Percentiles rank a stretch among this genome's conserved stretches.
These are phyloP conservation scores for Ceratocystis ficicola DNA, from an alignment of 2,329 filamentous ascomycete species.

Conservation along the genomic window DNA sequence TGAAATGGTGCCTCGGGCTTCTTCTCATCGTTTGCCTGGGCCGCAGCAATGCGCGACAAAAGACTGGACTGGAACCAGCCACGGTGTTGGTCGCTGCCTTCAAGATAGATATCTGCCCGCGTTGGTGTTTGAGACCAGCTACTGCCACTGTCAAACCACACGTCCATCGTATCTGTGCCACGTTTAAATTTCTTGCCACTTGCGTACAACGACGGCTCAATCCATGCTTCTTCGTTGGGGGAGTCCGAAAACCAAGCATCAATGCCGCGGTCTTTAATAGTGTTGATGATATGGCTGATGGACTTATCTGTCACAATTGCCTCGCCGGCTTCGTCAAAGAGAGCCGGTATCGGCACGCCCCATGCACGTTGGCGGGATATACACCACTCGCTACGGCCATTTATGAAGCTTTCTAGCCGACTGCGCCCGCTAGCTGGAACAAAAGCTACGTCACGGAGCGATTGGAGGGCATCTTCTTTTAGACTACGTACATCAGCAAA, in stretches of 20 bases:
- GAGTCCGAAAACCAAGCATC: slow-evolving; percentile 91
- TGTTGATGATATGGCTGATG: slow-evolving; percentile 70
- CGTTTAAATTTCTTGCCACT: slow-evolving; percentile 48
- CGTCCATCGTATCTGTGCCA: slow-evolving; percentile 94
- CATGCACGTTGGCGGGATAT: slow-evolving; percentile 92
- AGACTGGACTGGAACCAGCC: slow-evolving; percentile 98
- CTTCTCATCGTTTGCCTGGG: neutral
- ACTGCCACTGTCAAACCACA: slow-evolving; percentile 97
- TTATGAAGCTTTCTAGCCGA: slow-evolving; percentile 73
- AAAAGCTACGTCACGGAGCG: slow-evolving; percentile 62
- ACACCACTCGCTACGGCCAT: slow-evolving; percentile 88
- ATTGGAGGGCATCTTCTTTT: slow-evolving; percentile 57
- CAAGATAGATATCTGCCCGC: slow-evolving; percentile 76
- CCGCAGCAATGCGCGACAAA: slow-evolving; percentile 61
- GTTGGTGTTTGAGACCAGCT: slow-evolving; percentile 58
- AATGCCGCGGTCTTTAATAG: slow-evolving; percentile 66
- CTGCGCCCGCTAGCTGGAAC: slow-evolving; percentile 61
- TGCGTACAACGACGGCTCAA: slow-evolving; percentile 47
- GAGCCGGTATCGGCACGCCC: slow-evolving; percentile 89
- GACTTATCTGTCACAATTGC: slow-evolving; percentile 69
- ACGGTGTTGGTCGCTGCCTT: slow-evolving; percentile 90
- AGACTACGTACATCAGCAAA: slow-evolving; percentile 85
- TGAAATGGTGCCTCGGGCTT: slow-evolving; percentile 56
- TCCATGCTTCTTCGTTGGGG: slow-evolving; percentile 63
- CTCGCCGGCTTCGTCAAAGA: slow-evolving; percentile 62